Conservation (phyloP, 306 rosid genomes). For the Cucurbita moschata region DNA sequence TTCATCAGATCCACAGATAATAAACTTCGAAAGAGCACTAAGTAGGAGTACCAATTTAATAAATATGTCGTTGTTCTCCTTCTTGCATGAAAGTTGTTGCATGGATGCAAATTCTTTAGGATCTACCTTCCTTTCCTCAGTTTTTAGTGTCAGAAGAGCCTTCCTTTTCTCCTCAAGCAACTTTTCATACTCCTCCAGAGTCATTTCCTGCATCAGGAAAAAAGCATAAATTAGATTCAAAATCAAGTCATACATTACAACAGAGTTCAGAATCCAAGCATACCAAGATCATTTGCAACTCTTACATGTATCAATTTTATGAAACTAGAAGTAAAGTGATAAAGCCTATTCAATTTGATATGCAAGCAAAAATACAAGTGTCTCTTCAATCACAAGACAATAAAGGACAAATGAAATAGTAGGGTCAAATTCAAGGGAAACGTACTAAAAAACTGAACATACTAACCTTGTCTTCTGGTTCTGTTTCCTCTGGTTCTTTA, state of each 20-base stretch:
- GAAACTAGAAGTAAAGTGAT: neutral
- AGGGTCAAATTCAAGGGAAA: neutral
- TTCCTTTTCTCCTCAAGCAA: constrained; percentile 76
- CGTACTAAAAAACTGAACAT: neutral
- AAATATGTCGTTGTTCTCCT: constrained; percentile 58
- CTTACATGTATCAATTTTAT: neutral
- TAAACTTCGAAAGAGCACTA: neutral
- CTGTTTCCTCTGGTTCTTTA: constrained; percentile 56
- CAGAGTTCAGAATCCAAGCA: neutral
- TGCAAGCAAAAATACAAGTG: neutral
- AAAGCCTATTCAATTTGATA: neutral
- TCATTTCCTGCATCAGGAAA: constrained; percentile 56
- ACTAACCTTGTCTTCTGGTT: constrained; percentile 71
- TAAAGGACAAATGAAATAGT: neutral
- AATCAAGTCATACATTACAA: neutral
- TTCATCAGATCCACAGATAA: neutral
- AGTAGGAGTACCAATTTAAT: constrained; percentile 50
- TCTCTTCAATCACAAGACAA: neutral
- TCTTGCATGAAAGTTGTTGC: constrained; percentile 85
- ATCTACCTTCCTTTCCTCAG: constrained; percentile 81
- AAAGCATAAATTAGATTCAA: neutral
- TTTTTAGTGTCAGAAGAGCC: constrained; percentile 53
- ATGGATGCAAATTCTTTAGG: constrained; percentile 59
- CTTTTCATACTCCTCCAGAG: constrained; percentile 88
- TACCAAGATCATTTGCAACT: neutral